Evolutionary conservation across 768 basidiomycete genomes (phyloP).

Genomic region (Mycena capillaripes): DNA sequence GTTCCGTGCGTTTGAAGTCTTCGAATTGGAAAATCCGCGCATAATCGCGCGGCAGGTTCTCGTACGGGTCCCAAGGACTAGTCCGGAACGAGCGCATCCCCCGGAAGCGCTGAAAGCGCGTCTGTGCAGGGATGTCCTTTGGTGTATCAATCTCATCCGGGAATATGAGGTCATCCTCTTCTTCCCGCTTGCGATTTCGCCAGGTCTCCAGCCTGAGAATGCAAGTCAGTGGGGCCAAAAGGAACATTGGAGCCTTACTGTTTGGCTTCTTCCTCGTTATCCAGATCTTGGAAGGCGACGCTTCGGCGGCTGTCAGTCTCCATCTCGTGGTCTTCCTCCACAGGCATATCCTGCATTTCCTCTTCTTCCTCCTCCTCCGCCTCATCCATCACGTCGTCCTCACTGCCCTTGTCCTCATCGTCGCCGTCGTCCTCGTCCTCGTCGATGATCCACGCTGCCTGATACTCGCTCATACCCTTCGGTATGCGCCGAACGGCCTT

Average conservation of each 20-base stretch:
- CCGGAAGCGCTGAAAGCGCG: constrained; percentile 92
- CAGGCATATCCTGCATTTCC: constrained; percentile 71
- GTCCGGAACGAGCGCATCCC: constrained; percentile 94
- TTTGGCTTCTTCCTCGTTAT: constrained; percentile 86
- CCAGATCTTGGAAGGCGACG: constrained; percentile 81
- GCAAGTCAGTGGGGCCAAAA: constrained; percentile 18
- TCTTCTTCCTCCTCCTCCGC: constrained; percentile 68
- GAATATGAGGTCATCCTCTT: constrained; percentile 87
- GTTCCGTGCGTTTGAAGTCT: constrained; percentile 90
- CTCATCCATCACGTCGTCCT: constrained; percentile 57
- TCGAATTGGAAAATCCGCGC: constrained; percentile 97
- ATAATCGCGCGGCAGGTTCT: constrained; percentile 95
- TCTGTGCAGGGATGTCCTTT: constrained; percentile 80
- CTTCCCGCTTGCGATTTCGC: constrained; percentile 79
- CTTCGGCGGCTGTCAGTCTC: constrained; percentile 67
- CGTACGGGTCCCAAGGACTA: constrained; percentile 97
- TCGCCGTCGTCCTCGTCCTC: constrained; percentile 77
- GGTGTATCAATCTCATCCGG: constrained; percentile 98
- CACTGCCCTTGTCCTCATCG: constrained; percentile 52
- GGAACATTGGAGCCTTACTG: constrained; percentile 70
- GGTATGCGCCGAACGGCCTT: constrained; percentile 87
- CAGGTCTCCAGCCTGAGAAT: constrained; percentile 72
- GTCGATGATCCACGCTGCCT: constrained; percentile 96
- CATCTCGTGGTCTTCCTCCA: constrained; percentile 68
- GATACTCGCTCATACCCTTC: constrained; percentile 97